Conservation (phyloP, 2,329 filamentous ascomycete genomes). For the Aspergillus hiratsukae region DNA sequence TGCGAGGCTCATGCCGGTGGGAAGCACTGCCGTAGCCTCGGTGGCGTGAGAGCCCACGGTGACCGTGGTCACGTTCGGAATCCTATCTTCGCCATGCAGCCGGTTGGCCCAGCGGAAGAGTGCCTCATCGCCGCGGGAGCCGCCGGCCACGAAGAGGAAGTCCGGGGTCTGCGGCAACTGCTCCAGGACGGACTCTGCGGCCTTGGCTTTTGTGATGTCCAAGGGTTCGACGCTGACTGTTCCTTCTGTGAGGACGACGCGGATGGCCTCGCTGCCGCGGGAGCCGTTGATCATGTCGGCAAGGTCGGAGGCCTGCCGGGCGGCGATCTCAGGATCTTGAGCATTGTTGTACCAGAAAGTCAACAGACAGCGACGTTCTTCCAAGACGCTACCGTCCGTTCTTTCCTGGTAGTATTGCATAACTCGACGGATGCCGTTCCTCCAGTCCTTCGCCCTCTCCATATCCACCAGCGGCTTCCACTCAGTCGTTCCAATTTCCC, state of each 20-base stretch:
- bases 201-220: slow-evolving; percentile 80
- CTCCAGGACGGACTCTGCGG: slow-evolving; percentile 66
- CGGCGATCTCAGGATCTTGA: slow-evolving; percentile 68
- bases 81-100: slow-evolving; percentile 52
- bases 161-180: slow-evolving; percentile 62
- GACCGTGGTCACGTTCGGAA: slow-evolving; percentile 72
- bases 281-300: slow-evolving; percentile 91
- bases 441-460: slow-evolving; percentile 69
- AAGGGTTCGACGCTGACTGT: slow-evolving; percentile 78
- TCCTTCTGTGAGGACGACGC: slow-evolving; percentile 74
- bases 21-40: slow-evolving; percentile 74
- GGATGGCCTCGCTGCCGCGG: slow-evolving; percentile 74
- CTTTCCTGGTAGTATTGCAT: slow-evolving; percentile 85
- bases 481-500: slow-evolving; percentile 57
- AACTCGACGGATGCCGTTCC: slow-evolving; percentile 73
- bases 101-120: slow-evolving; percentile 93
- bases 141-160: slow-evolving; percentile 82
- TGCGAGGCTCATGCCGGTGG: slow-evolving; percentile 79
- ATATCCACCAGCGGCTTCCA: slow-evolving; percentile 76
- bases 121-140: slow-evolving; percentile 83
- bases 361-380: slow-evolving; percentile 79
- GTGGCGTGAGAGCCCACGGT: slow-evolving; percentile 80
- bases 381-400: slow-evolving; percentile 77
- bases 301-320: slow-evolving; percentile 80
- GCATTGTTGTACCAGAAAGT: slow-evolving; percentile 82